A percentile compares a stretch with the other conserved stretches of the same genome.
These are phyloP conservation scores for Pleurotus platypus DNA, from an alignment of 768 basidiomycete species.

Conservation along the genomic window DNA sequence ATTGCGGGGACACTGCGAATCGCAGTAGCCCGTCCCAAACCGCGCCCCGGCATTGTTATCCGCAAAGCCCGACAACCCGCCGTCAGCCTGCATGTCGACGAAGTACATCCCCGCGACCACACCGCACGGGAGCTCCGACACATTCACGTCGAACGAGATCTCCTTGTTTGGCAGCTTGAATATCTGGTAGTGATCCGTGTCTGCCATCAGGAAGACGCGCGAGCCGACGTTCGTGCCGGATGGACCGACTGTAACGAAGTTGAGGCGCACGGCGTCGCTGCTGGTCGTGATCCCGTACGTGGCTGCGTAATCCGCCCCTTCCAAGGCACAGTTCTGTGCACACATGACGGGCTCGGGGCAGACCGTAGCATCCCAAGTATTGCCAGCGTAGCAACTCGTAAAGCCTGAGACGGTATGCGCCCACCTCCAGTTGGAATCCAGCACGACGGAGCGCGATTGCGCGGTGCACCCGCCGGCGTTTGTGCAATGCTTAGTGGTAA, in stretches of 20 bases:
- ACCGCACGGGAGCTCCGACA: conserved; percentile 41
- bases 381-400: conserved; percentile 32
- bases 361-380: conserved; percentile 32
- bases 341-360: conserved; percentile 20
- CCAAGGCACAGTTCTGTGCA: conserved; percentile 15
- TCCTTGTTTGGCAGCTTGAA: conserved; percentile 50
- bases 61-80: background rate
- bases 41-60: conserved; percentile 30
- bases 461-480: conserved; percentile 21
- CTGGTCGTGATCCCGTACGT: conserved; percentile 33
- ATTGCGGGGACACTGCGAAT: conserved; percentile 37
- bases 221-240: conserved; percentile 13
- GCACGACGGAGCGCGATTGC: conserved; percentile 19
- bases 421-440: conserved; percentile 39
- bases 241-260: conserved; percentile 24
- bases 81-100: conserved; percentile 1
- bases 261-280: conserved; percentile 26
- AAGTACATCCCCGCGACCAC: conserved; percentile 20
- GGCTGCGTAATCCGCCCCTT: conserved; percentile 26
- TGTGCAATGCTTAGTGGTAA: conserved; percentile 28
- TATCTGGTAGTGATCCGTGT: conserved; percentile 22
- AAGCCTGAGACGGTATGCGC: conserved; percentile 21
- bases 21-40: conserved; percentile 11
- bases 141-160: conserved; percentile 60
- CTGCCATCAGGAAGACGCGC: background rate